A percentile compares a stretch with the other conserved stretches of the same genome.
These are phyloP conservation scores for Lomentospora prolificans DNA, from an alignment of 2,329 filamentous ascomycete species.

Conservation along the genomic window DNA sequence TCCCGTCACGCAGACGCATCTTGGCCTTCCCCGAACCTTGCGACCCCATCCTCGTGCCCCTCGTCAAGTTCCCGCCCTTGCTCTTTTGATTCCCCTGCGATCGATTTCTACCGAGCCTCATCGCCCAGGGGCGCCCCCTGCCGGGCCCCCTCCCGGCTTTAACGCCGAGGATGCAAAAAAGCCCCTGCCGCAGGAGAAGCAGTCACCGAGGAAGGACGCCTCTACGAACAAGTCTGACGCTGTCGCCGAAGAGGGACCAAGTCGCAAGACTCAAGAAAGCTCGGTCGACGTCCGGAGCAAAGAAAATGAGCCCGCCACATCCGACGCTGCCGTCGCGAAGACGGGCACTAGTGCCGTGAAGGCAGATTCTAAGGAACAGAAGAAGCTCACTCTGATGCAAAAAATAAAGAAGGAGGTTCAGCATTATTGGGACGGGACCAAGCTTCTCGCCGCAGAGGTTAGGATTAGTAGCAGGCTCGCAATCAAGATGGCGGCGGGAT, in stretches of 20 bases:
- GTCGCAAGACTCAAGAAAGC: background rate
- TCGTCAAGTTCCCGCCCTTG: constrained; percentile 6
- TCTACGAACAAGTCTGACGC: constrained; percentile 18
- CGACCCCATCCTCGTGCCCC: constrained; percentile 10
- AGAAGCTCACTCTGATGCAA: constrained; percentile 81
- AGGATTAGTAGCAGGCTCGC: constrained; percentile 86
- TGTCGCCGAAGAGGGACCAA: constrained; percentile 13
- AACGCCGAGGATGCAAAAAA: constrained; percentile 85
- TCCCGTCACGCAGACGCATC: constrained; percentile 11
- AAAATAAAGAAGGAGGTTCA: constrained; percentile 89
- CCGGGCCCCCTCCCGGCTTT: constrained; percentile 78
- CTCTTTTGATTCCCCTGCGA: constrained; percentile 36
- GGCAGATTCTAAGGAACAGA: constrained; percentile 52
- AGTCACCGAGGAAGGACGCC: constrained; percentile 22
- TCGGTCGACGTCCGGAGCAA: background rate
- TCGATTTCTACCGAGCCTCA: constrained; percentile 50
- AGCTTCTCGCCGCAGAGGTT: constrained; percentile 84
- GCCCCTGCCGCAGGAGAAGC: constrained; percentile 53
- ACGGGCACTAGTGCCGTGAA: constrained; percentile 35
- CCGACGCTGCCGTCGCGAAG: constrained; percentile 23
- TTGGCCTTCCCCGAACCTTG: constrained; percentile 10
- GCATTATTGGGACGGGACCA: constrained; percentile 98
- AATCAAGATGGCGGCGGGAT: constrained; percentile 94
- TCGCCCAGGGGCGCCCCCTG: constrained; percentile 34
- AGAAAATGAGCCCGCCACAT: constrained; percentile 16